phyloP scores from a whole-genome alignment of 768 basidiomycete species.

The Stropharia rugosoannulata region DNA sequence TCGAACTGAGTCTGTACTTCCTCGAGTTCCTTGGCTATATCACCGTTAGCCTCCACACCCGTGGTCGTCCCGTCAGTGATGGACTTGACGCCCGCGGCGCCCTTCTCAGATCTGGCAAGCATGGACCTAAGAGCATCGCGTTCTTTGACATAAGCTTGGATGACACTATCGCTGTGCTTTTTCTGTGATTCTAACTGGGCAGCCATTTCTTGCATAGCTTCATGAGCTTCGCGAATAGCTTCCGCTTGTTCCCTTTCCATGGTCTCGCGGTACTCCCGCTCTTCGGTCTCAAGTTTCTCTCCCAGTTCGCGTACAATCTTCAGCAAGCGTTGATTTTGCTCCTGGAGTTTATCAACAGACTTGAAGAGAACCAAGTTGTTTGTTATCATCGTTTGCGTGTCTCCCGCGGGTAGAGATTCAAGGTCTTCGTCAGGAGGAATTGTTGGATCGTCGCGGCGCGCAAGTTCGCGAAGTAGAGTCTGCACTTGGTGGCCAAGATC shows the following conservation, averaged over 20 bases:
- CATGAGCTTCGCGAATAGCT: conserved; percentile 85
- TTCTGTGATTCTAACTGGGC: conserved; percentile 79
- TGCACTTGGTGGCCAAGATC: conserved; percentile 89
- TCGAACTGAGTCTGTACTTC: conserved; percentile 83
- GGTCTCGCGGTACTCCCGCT: conserved; percentile 67
- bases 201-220: conserved; percentile 78
- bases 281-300: conserved; percentile 80
- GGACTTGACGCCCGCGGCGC: conserved; percentile 9
- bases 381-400: conserved; percentile 80
- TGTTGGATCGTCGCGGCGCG: conserved; percentile 79
- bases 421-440: conserved; percentile 73
- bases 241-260: conserved; percentile 76
- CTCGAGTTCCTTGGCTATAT: conserved; percentile 58
- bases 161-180: conserved; percentile 63
- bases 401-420: conserved; percentile 42
- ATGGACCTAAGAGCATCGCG: conserved; percentile 81
- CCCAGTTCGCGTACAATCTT: conserved; percentile 83
- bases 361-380: conserved; percentile 87
- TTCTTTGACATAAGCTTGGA: conserved; percentile 85
- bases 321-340: conserved; percentile 88
- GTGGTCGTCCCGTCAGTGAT: conserved; percentile 15
- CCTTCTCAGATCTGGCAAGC: conserved; percentile 55
- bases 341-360: conserved; percentile 77
- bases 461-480: conserved; percentile 72
- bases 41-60: conserved; percentile 20